Base-by-base conservation (phyloP, 352 stramenopile genomes). In the Phytophthora gonapodyides region DNA sequence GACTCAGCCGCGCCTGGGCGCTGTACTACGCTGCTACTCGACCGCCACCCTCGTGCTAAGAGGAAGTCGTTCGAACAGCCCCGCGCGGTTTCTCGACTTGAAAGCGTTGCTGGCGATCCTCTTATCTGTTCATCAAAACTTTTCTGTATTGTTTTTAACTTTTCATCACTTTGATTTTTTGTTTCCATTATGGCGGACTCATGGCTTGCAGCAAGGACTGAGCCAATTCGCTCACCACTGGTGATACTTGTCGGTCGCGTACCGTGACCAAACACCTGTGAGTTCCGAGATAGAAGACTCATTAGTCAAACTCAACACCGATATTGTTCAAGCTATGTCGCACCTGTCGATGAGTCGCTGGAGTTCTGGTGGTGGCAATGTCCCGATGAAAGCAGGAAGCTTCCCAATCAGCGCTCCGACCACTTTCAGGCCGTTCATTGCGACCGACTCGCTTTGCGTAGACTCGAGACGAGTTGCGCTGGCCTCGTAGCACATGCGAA, bases 1-100 rank as follows among this genome's bases (percentile, higher is more conserved):
- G 81, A n/a, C 69, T 90, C 36, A 88, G 75, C 48, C 81, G 81
- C 9, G 77, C 81, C 13, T 90, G 78, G 75, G 81, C 79, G 11
- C 64, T 90, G 5, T 90, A 87, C 61, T 75, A 79, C 54, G 71
- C 79, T 7, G 71, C 72, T 19, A 86, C 81, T 35, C 68, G 73
- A 12, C 67, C 63, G 9, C 30, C 66, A n/a, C 40, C 52, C 0
- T 59, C 58, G 8, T 73, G 61, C 50, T 75, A 75, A 53, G 17
- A 2, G 8, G 3, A 45, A 40, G 31, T 31, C 27, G 27, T 31
- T 31, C 27, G 27, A 7, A 31, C 27, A 31, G 27, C 27, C 5
- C 27, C 27, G 1, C 27, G 27, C 27, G 27, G 27, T 31, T 27
- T 27, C 27, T 31, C 27, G 5, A 31, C 8, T 31, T 31, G 5